Evolutionary conservation across 2,329 filamentous ascomycete genomes (phyloP), one percentile per base, ranked within the genome.

Genomic region (Ciborinia camelliae): DNA sequence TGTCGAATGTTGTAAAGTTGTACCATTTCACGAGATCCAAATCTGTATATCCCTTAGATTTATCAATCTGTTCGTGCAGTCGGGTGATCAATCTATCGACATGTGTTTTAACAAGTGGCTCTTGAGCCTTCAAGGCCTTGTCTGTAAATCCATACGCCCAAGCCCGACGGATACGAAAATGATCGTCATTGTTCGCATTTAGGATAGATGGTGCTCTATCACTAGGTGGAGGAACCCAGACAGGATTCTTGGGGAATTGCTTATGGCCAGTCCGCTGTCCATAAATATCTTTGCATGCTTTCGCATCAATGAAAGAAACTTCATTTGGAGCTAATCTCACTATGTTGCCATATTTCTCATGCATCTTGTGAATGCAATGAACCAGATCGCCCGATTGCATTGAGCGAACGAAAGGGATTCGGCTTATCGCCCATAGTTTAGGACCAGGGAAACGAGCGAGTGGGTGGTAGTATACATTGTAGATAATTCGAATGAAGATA

Each of bases 1-100:
- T 71, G 67, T 78, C 77, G 67, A 78, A 77, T 8, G 77, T 73
- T 5, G 67, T n/a, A n/a, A 72, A 76, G 61, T 76, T 75, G 63
- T 68, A 75, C 75, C 76, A 77, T 61, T 72, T 67, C 20, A 66
- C 70, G 66, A 77, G 71, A 54, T 71, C 66, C n/a, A 67, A 47
- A 23, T 65, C 52, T 18, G 32, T 50, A 30, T 45, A 43, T 8
- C 41, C 41, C 18, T 45, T 45, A 41, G 52, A 55, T 47, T 67
- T 23, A n/a, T 58, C 45, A 20, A 50, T 23, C 23, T 55, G 41
- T 48, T 58, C 63, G 14, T 63, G 41, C 2, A 68, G 39, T 20
- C 58, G 41, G 4, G 32, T 35, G 28, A 66, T 63, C 23, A 66
- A 48, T 18, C 64, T 51, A 37, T 68, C 54, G 51, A 66, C 37